These are phyloP conservation scores for Xylariaceae sp. DNA, from an alignment of 2,329 filamentous ascomycete species.

Conservation along the genomic window DNA sequence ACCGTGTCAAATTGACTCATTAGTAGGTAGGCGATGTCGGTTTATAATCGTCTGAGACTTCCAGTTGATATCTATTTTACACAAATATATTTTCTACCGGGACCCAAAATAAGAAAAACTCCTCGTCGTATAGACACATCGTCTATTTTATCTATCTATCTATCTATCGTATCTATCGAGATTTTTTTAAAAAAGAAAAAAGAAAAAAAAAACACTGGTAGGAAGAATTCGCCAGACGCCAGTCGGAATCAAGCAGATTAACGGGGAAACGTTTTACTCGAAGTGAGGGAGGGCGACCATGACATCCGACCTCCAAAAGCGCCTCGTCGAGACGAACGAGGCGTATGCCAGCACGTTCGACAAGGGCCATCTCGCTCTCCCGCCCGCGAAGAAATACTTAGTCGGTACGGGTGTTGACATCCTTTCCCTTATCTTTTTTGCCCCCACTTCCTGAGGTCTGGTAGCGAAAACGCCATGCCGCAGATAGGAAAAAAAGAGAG, in stretches of 20 bases:
- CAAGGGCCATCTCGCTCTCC: constrained; percentile 60
- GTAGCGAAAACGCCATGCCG: not conserved
- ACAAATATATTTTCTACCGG: too few relatives aligned
- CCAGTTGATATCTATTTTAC: too few relatives aligned
- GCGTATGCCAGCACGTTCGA: constrained; percentile 55
- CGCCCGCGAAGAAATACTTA: constrained; percentile 64
- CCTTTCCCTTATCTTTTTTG: not conserved
- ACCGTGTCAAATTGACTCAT: too few relatives aligned
- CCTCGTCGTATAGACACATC: too few relatives aligned
- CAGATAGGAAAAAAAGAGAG: too few relatives aligned
- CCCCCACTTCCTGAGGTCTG: not conserved
- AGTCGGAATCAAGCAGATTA: not conserved
- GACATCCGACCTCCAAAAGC: constrained; percentile 43
- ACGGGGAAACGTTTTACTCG: not conserved
- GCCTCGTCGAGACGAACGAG: constrained; percentile 52
- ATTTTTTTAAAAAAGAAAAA: too few relatives aligned
- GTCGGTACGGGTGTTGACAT: constrained; percentile 41
- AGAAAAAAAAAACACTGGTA: too few relatives aligned
- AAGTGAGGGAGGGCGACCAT: constrained; percentile 9
- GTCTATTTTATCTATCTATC: too few relatives aligned
- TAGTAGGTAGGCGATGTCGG: too few relatives aligned
- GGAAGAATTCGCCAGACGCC: not conserved
- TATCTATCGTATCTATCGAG: too few relatives aligned
- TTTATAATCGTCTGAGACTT: too few relatives aligned
- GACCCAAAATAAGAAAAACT: too few relatives aligned